phyloP scores from a whole-genome alignment of 108 stramenopile species.

The Fragilaria crotonensis region DNA sequence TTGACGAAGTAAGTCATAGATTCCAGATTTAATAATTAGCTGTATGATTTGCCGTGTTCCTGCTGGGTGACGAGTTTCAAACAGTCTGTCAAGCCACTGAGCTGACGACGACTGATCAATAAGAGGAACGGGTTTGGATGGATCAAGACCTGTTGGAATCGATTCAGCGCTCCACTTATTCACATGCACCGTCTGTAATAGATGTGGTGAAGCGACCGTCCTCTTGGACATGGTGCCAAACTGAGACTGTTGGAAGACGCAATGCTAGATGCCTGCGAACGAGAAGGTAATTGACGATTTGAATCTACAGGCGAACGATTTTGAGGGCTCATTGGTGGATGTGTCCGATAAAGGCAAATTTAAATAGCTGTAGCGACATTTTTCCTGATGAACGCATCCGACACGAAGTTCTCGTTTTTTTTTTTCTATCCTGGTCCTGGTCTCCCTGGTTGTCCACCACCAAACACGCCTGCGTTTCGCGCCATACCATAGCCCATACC shows the following conservation, averaged over 20 bases:
- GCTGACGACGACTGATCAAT: constrained; percentile 19
- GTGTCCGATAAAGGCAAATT: too few relatives aligned
- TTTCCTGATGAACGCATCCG: too few relatives aligned
- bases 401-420: too few relatives aligned
- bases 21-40: too few relatives aligned
- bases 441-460: neutral
- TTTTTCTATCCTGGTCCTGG: too few relatives aligned
- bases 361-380: too few relatives aligned
- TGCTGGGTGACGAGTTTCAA: constrained; percentile 3
- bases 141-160: neutral
- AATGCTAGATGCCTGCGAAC: constrained; percentile 78
- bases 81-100: constrained; percentile 45
- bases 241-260: constrained; percentile 77
- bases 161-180: constrained; percentile 1
- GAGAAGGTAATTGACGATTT: constrained; percentile 53
- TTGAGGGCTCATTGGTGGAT: too few relatives aligned
- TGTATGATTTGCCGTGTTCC: too few relatives aligned
- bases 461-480: neutral
- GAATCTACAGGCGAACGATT: too few relatives aligned
- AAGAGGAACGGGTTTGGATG: neutral
- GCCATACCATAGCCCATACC: neutral
- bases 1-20: too few relatives aligned
- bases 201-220: neutral
- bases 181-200: constrained; percentile 6
- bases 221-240: constrained; percentile 49